Conservation (phyloP, 345 rosid genomes). For the Raphanus sativus region DNA sequence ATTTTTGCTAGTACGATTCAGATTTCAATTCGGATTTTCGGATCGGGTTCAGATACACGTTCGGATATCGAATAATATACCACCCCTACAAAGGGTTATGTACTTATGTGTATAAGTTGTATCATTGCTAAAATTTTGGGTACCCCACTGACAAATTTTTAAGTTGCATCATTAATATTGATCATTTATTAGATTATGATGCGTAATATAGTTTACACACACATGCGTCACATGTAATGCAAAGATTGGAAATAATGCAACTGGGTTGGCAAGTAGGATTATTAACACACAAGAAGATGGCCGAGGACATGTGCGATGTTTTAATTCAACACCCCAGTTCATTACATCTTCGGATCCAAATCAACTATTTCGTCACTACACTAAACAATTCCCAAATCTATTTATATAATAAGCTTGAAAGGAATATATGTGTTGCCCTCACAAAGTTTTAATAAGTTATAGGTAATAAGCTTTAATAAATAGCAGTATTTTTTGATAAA, state of each 20-base stretch:
- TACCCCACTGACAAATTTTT: not conserved
- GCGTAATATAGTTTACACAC: not conserved
- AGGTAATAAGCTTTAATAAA: not conserved
- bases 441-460: not conserved
- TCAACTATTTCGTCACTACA: not conserved
- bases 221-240: constrained; percentile 21
- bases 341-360: not conserved
- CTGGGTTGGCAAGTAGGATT: constrained; percentile 29
- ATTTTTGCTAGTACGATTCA: too few relatives aligned
- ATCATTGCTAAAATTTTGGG: not conserved
- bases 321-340: constrained; percentile 2
- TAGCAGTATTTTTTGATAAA: not conserved
- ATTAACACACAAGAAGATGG: constrained; percentile 23
- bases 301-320: constrained; percentile 15
- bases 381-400: too few relatives aligned
- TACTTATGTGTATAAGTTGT: not conserved
- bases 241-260: constrained; percentile 28
- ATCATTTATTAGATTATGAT: not conserved
- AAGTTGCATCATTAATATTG: not conserved
- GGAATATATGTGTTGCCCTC: not conserved
- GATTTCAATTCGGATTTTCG: too few relatives aligned
- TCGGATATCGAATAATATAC: too few relatives aligned
- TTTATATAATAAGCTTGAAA: not conserved
- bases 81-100: too few relatives aligned
- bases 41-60: too few relatives aligned